Conservation (phyloP, 192 early-diverging fungal genomes). For the Piromyces sp. region DNA sequence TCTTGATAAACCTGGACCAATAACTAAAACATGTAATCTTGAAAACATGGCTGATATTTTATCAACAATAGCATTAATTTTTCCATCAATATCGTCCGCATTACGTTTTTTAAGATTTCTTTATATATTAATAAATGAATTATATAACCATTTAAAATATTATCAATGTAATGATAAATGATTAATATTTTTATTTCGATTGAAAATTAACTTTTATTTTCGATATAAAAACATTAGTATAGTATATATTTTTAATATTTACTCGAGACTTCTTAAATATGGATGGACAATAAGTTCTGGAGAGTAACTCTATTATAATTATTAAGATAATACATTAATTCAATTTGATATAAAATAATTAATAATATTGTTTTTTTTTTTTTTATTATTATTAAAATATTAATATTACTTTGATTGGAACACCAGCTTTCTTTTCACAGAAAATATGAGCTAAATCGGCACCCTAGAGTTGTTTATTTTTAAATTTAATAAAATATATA, state of each 20-base stretch:
- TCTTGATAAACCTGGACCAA: constrained; percentile 82
- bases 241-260: constrained; percentile 8
- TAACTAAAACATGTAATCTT: constrained; percentile 64
- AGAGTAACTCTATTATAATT: constrained; percentile 21
- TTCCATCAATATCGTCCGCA: neutral
- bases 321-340: neutral
- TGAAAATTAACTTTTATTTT: no score
- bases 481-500: neutral
- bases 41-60: constrained; percentile 30
- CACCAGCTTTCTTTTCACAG: constrained; percentile 60
- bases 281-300: constrained; percentile 91
- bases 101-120: neutral
- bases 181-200: no score
- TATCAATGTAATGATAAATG: no score
- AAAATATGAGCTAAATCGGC: constrained; percentile 70
- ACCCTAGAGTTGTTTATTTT: constrained; percentile 26
- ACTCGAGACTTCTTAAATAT: constrained; percentile 33
- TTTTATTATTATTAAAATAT: no score
- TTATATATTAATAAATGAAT: no score
- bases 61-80: constrained; percentile 17
- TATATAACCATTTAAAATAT: no score
- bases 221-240: no score
- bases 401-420: constrained; percentile 60
- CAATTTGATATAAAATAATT: neutral
- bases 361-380: neutral